These are phyloP conservation scores for Claviceps lovelessii DNA, from an alignment of 2,329 filamentous ascomycete genomes.

Conservation along the genomic window DNA sequence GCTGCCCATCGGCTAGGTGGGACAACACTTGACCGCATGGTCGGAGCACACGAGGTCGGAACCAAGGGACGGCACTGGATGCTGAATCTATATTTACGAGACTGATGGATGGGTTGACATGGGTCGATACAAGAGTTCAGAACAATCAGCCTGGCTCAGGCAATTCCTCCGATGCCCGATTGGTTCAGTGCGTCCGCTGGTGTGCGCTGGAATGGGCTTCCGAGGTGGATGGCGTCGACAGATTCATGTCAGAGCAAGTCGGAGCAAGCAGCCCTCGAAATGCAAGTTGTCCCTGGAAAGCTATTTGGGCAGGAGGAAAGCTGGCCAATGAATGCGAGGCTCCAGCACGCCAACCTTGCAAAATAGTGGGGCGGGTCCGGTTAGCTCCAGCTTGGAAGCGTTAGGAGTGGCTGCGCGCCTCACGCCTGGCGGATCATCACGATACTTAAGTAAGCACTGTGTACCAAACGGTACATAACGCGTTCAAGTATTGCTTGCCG, in stretches of 20 bases:
- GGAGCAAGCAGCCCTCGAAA: neutral
- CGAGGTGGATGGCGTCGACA: neutral
- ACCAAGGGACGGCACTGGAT: neutral
- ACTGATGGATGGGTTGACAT: neutral
- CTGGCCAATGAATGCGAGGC: conserved; percentile 1
- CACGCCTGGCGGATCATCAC: neutral
- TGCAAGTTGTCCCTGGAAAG: conserved; percentile 6
- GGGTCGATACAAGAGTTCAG: neutral
- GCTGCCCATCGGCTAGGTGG: conserved; percentile 50
- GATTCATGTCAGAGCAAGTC: neutral
- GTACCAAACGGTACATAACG: neutral
- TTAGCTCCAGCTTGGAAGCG: conserved; percentile 3
- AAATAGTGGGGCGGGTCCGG: conserved; percentile 3
- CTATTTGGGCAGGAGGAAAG: neutral
- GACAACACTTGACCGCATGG: conserved; percentile 36
- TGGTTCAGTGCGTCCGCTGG: neutral
- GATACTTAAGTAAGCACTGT: no score
- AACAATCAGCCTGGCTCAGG: conserved; percentile 3
- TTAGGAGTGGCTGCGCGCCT: no score
- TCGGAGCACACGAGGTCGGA: conserved; percentile 10
- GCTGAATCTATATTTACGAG: neutral
- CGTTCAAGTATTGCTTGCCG: no score
- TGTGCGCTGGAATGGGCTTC: neutral
- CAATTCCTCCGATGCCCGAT: neutral
- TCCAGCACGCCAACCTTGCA: neutral